phyloP scores from a whole-genome alignment of 192 early-diverging fungal species.

The Pilobolus umbonatus region DNA sequence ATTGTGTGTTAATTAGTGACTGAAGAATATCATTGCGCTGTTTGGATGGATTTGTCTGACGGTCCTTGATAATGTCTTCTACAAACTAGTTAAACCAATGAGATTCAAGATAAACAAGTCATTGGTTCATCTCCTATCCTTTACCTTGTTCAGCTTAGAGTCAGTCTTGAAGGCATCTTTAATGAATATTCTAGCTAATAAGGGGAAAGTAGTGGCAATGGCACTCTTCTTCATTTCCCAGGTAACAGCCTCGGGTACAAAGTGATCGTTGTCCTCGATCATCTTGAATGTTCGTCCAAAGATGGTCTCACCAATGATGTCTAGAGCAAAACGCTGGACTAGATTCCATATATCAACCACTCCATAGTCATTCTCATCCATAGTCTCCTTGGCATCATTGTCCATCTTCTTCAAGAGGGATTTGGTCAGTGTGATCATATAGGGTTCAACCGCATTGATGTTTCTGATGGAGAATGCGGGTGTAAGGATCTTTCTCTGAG shows the following conservation, averaged over 20 bases:
- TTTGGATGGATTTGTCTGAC: not conserved
- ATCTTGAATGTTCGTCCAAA: conserved; percentile 50
- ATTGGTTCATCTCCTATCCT: not conserved
- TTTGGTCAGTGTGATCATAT: conserved; percentile 29
- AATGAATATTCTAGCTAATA: not conserved
- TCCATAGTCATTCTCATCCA: conserved; percentile 8
- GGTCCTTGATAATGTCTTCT: conserved; percentile 12
- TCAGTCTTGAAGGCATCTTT: not conserved
- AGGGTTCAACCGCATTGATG: conserved; percentile 40
- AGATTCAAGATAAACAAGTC: not conserved
- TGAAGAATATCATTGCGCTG: conserved; percentile 41
- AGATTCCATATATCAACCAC: conserved; percentile 36
- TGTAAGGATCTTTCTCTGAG: conserved; percentile 43
- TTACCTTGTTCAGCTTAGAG: conserved; percentile 7
- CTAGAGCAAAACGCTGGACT: conserved; percentile 33
- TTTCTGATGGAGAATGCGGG: conserved; percentile 49
- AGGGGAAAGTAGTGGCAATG: not conserved
- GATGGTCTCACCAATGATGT: conserved; percentile 48
- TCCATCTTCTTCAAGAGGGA: conserved; percentile 30
- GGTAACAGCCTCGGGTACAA: conserved; percentile 28
- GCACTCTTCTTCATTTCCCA: conserved; percentile 2
- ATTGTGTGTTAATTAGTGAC: conserved; percentile 38
- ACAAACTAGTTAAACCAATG: conserved; percentile 16
- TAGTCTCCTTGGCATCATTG: conserved; percentile 16
- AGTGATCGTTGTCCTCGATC: conserved; percentile 38